These are phyloP conservation scores for Alternaria hordeiaustralica DNA, from an alignment of 2,329 filamentous ascomycete species.

Conservation along the genomic window DNA sequence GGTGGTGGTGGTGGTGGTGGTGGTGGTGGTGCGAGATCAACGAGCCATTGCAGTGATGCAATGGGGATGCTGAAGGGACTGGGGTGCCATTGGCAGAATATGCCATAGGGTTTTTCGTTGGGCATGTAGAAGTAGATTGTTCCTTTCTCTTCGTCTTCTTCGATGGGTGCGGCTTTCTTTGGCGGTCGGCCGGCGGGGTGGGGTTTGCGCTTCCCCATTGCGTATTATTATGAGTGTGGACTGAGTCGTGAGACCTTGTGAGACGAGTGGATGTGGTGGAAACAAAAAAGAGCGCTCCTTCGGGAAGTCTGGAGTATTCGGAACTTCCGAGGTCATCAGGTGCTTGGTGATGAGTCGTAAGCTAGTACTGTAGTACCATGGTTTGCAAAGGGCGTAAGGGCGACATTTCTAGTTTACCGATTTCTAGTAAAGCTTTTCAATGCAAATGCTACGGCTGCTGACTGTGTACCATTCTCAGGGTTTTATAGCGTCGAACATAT, in stretches of 20 bases:
- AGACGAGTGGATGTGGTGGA: no score
- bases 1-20: neutral
- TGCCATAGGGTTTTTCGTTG: conserved; percentile 52
- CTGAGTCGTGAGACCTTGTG: no score
- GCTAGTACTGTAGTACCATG: neutral
- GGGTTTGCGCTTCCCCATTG: neutral
- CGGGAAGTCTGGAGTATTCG: no score
- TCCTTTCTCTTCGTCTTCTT: neutral
- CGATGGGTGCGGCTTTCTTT: neutral
- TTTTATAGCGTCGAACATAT: neutral
- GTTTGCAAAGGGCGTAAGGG: neutral
- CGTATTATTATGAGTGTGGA: no score
- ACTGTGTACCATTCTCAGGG: neutral
- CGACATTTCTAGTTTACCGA: rapidly evolving
- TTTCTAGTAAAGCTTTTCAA: neutral
- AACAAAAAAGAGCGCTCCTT: no score
- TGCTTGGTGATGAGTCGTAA: neutral
- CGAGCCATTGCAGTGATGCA: conserved; percentile 11
- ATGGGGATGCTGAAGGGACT: conserved; percentile 53
- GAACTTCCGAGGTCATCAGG: no score
- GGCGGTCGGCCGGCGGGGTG: neutral
- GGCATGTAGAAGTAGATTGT: conserved; percentile 28
- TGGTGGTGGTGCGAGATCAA: neutral
- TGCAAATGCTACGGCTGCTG: neutral
- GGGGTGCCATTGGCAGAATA: conserved; percentile 62